Evolutionary conservation across 1,139 yeast genomes (phyloP).

Genomic region (Diutina catenulata): DNA sequence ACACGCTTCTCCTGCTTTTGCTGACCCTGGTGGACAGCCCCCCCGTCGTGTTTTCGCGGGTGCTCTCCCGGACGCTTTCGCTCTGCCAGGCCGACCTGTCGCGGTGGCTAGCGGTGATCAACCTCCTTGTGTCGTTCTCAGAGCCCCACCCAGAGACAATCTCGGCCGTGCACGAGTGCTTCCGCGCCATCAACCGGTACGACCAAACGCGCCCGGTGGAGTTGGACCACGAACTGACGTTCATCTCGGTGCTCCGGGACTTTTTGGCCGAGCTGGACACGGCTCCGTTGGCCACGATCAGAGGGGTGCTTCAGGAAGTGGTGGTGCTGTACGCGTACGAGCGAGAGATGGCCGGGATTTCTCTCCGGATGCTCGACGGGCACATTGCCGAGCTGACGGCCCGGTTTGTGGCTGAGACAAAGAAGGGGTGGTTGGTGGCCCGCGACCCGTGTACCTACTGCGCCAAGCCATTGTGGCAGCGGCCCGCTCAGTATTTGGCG

Average conservation of each 20-base stretch:
- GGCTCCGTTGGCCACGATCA: conserved; percentile 46
- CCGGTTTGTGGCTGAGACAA: conserved; percentile 23
- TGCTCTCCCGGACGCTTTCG: not conserved
- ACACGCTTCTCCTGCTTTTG: not conserved
- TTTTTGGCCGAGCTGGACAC: conserved; percentile 16
- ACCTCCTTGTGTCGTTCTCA: not conserved
- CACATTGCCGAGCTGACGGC: conserved; percentile 38
- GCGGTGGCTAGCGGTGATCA: not conserved
- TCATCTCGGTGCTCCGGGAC: conserved; percentile 8
- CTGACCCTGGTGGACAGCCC: not conserved
- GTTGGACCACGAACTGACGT: conserved; percentile 4
- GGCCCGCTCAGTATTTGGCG: conserved; percentile 31
- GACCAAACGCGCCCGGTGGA: not conserved
- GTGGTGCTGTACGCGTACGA: conserved; percentile 58
- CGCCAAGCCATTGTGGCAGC: conserved; percentile 56
- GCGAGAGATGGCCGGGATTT: conserved; percentile 40
- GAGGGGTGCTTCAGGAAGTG: conserved; percentile 49
- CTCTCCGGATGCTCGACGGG: conserved; percentile 40
- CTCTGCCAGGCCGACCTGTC: not conserved
- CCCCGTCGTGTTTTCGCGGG: not conserved
- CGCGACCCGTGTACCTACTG: conserved; percentile 57
- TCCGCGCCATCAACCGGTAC: conserved; percentile 26
- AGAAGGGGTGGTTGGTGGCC: conserved; percentile 50
- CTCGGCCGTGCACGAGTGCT: conserved; percentile 31
- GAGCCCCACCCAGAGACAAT: not conserved